Evolutionary conservation across 305 asterid species (phyloP).

Genomic region (Fraxinus albicans): DNA sequence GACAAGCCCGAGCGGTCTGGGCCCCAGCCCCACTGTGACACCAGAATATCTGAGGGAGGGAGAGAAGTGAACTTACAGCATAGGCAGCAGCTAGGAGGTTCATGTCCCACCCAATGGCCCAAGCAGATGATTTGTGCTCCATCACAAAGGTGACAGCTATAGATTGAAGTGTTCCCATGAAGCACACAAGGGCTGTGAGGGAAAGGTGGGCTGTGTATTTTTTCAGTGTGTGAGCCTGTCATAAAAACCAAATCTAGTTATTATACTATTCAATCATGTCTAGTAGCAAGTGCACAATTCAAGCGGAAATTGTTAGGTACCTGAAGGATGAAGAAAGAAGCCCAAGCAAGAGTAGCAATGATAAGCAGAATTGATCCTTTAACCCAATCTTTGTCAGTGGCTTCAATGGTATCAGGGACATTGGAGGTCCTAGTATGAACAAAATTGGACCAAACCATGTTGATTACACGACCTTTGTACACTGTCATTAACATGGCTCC

Average conservation of each 20-base stretch:
- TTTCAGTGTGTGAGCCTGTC: constrained; percentile 56
- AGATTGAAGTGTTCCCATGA: constrained; percentile 79
- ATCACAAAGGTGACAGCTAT: constrained; percentile 68
- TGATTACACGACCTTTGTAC: constrained; percentile 69
- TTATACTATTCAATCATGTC: neutral
- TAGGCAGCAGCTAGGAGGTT: constrained; percentile 87
- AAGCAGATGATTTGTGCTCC: constrained; percentile 67
- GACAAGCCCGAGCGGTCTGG: neutral
- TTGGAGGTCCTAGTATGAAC: constrained; percentile 31
- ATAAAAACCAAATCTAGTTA: neutral
- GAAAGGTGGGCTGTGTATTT: constrained; percentile 73
- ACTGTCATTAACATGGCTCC: constrained; percentile 96
- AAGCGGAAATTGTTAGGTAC: constrained; percentile 15
- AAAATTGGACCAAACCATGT: constrained; percentile 56
- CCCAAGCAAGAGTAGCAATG: constrained; percentile 92
- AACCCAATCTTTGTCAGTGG: constrained; percentile 61
- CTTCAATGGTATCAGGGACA: constrained; percentile 27
- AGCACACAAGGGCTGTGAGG: constrained; percentile 70
- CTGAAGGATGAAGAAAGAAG: constrained; percentile 89
- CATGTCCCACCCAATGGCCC: constrained; percentile 83
- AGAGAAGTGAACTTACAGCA: constrained; percentile 55
- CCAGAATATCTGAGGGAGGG: neutral
- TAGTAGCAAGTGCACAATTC: neutral
- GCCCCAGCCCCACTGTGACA: neutral
- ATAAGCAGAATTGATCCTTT: constrained; percentile 85